phyloP scores from a whole-genome alignment of 768 basidiomycete genomes.

The Hebeloma cylindrosporum region DNA sequence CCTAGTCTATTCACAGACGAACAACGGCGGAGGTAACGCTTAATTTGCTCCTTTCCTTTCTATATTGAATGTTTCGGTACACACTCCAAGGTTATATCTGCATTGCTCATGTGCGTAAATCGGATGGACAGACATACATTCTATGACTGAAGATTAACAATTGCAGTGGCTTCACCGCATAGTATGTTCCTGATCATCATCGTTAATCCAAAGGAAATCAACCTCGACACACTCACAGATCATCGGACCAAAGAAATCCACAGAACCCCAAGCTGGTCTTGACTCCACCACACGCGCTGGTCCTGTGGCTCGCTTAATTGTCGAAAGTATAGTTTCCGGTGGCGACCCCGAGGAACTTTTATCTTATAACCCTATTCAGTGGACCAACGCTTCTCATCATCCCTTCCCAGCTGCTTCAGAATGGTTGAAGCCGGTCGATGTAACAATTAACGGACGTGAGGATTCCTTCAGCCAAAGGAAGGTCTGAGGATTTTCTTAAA shows the following conservation, averaged over 20 bases:
- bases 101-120: slow-evolving; percentile 54
- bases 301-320: slow-evolving; percentile 50
- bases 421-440: slow-evolving; percentile 47
- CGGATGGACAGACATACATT: not conserved
- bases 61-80: not conserved
- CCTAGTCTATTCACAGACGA: slow-evolving; percentile 39
- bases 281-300: slow-evolving; percentile 50
- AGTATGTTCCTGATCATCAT: slow-evolving; percentile 25
- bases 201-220: not conserved
- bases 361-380: slow-evolving; percentile 50
- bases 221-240: slow-evolving; percentile 33
- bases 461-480: slow-evolving; percentile 55
- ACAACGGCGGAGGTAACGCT: slow-evolving; percentile 46
- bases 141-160: not conserved
- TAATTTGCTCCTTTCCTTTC: not conserved
- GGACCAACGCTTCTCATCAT: slow-evolving; percentile 47
- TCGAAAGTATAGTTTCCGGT: slow-evolving; percentile 40
- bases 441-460: slow-evolving; percentile 44
- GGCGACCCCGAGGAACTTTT: slow-evolving; percentile 45
- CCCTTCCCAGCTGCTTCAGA: slow-evolving; percentile 40
- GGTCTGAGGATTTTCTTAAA: not conserved
- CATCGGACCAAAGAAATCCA: slow-evolving; percentile 49
- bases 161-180: slow-evolving; percentile 47
- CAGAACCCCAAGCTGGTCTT: slow-evolving; percentile 55
- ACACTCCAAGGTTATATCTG: slow-evolving; percentile 49